These are phyloP conservation scores for Colletotrichum sp. DNA, from an alignment of 2,329 filamentous ascomycete genomes.

Conservation along the genomic window DNA sequence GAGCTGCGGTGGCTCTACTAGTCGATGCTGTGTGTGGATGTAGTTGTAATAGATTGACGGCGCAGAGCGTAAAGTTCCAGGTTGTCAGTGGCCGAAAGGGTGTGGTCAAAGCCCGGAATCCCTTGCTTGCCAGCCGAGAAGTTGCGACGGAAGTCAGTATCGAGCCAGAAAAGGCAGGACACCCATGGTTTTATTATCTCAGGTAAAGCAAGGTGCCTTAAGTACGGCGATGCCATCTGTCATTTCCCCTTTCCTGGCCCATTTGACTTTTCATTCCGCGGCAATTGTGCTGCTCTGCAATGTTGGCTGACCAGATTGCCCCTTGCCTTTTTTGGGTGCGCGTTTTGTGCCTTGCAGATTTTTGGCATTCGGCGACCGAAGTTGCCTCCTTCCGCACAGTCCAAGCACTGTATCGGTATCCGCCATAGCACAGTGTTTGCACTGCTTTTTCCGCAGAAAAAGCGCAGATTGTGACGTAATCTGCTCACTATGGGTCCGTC, in stretches of 20 bases:
- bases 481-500: constrained; percentile 13
- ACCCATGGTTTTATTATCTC: not conserved
- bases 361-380: not conserved
- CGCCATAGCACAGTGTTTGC: fast-evolving
- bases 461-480: constrained; percentile 14
- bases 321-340: constrained; percentile 16
- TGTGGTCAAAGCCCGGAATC: not conserved
- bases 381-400: not conserved
- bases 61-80: not conserved
- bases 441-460: not conserved
- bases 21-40: not conserved
- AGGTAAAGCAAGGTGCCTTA: not conserved
- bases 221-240: not conserved
- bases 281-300: constrained; percentile 18
- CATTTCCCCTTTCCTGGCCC: not conserved
- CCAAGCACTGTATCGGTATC: fast-evolving
- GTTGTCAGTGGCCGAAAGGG: not conserved
- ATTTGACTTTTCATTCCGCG: constrained; percentile 4
- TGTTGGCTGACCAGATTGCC: not conserved
- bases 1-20: not conserved
- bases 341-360: constrained; percentile 21
- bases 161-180: not conserved
- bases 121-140: not conserved
- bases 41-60: not conserved
- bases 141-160: not conserved